Percentiles rank a stretch among this genome's conserved stretches.
These are phyloP conservation scores for Passiflora organensis DNA, from an alignment of 345 rosid species.

Conservation along the genomic window DNA sequence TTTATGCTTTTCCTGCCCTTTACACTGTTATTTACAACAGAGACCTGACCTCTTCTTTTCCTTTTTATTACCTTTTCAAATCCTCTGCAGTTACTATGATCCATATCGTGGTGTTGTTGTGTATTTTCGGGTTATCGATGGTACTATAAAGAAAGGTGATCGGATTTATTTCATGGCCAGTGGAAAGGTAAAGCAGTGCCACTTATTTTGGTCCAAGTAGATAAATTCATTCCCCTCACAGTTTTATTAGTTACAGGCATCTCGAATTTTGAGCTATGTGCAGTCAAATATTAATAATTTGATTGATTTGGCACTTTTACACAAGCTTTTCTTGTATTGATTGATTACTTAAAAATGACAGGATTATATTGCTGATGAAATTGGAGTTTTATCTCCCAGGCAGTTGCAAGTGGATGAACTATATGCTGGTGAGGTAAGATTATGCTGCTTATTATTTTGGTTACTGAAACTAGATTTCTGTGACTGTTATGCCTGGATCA, in stretches of 20 bases:
- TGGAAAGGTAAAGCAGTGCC: slow-evolving; percentile 49
- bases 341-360: slow-evolving; percentile 25
- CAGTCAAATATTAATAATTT: too few species aligned
- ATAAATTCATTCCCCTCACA: background rate
- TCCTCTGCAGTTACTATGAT: slow-evolving; percentile 78
- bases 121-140: slow-evolving; percentile 93
- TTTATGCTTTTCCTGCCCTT: background rate
- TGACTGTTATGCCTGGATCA: background rate
- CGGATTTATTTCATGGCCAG: slow-evolving; percentile 92
- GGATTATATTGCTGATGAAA: slow-evolving; percentile 92
- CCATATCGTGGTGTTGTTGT: slow-evolving; percentile 97
- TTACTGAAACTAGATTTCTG: too few species aligned
- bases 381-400: slow-evolving; percentile 90
- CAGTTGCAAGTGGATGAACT: slow-evolving; percentile 88
- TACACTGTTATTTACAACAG: background rate
- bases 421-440: slow-evolving; percentile 93
- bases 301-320: too few species aligned
- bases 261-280: too few species aligned
- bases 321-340: background rate
- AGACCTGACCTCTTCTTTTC: background rate
- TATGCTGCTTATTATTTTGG: background rate
- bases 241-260: too few species aligned
- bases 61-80: slow-evolving; percentile 1
- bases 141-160: slow-evolving; percentile 89
- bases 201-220: background rate